Conservation (phyloP, 164 flowering plant genomes). For the Akebia trifoliata region DNA sequence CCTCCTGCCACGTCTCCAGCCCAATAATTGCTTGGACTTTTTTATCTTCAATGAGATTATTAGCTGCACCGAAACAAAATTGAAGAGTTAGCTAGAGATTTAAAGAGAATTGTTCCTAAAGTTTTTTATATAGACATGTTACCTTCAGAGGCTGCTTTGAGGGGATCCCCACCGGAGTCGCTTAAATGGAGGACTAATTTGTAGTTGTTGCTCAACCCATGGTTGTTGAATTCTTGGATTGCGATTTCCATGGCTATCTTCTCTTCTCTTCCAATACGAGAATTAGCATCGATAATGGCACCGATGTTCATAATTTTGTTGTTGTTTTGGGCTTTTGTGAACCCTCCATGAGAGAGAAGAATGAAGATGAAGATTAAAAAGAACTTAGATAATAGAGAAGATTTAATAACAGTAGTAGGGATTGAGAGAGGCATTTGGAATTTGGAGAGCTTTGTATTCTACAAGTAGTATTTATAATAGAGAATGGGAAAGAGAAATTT, state of each 20-base stretch:
- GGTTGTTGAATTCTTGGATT: slow-evolving; percentile 16
- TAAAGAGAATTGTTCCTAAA: too few relatives aligned
- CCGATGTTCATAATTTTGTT: too few relatives aligned
- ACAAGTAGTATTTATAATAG: too few relatives aligned
- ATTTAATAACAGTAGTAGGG: too few relatives aligned
- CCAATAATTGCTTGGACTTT: slow-evolving; percentile 31
- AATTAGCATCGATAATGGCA: slow-evolving; percentile 22
- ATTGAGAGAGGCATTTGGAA: too few relatives aligned
- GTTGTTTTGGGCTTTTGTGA: slow-evolving; percentile 28
- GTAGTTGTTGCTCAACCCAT: slow-evolving; percentile 6
- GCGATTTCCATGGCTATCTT: slow-evolving; percentile 37
- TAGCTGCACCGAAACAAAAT: too few relatives aligned
- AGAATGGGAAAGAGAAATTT: too few relatives aligned
- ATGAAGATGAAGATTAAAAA: slow-evolving; percentile 10
- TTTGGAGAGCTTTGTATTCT: too few relatives aligned
- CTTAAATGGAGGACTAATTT: slow-evolving; percentile 21
- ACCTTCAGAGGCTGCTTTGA: slow-evolving; percentile 30
- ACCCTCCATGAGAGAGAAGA: slow-evolving; percentile 7
- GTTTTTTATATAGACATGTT: not conserved
- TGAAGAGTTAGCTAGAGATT: too few relatives aligned
- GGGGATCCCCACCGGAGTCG: slow-evolving; percentile 20
- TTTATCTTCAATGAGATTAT: slow-evolving; percentile 22
- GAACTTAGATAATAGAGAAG: not conserved
- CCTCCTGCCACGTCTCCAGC: slow-evolving; percentile 32
- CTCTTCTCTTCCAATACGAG: slow-evolving; percentile 35